These are phyloP conservation scores for Melastoma candidum DNA, from an alignment of 441 rosid species.

Conservation along the genomic window DNA sequence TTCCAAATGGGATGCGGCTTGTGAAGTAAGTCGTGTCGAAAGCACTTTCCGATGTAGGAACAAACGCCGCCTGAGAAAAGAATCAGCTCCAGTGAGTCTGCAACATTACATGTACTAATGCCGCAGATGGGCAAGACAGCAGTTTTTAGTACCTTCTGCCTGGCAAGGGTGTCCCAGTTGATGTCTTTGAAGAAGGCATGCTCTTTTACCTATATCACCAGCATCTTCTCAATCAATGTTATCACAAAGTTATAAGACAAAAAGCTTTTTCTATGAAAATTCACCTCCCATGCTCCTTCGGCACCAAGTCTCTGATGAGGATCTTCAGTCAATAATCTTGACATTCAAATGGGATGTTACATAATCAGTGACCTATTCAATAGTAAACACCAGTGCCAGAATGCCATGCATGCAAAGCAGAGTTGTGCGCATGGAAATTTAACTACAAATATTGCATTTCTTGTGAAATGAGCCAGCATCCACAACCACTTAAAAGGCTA, in stretches of 20 bases:
- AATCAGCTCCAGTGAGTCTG: conserved; percentile 9
- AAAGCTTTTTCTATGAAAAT: conserved; percentile 13
- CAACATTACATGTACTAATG: conserved; percentile 1
- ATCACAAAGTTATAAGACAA: conserved; percentile 6
- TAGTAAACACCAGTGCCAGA: too few relatives aligned
- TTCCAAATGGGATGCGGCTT: conserved; percentile 90
- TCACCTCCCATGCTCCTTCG: conserved; percentile 89
- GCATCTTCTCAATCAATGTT: conserved; percentile 11
- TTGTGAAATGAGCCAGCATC: too few relatives aligned
- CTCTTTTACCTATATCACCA: conserved; percentile 68
- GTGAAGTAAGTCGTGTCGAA: conserved; percentile 95
- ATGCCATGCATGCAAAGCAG: too few relatives aligned
- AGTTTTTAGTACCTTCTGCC: conserved; percentile 64
- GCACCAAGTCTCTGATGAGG: conserved; percentile 97
- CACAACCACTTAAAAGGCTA: too few relatives aligned
- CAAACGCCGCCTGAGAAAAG: conserved; percentile 76
- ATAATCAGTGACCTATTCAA: conserved; percentile 5
- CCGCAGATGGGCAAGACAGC: conserved; percentile 2
- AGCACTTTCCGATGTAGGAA: conserved; percentile 91
- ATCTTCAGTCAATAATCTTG: conserved; percentile 89
- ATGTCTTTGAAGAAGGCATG: conserved; percentile 88
- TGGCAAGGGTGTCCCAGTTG: conserved; percentile 97
- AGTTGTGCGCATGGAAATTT: too few relatives aligned
- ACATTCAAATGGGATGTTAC: conserved; percentile 10
- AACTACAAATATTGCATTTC: too few relatives aligned